These are phyloP conservation scores for Syncephalastrum sp. DNA, from an alignment of 371 early-diverging fungal genomes.

Conservation along the genomic window DNA sequence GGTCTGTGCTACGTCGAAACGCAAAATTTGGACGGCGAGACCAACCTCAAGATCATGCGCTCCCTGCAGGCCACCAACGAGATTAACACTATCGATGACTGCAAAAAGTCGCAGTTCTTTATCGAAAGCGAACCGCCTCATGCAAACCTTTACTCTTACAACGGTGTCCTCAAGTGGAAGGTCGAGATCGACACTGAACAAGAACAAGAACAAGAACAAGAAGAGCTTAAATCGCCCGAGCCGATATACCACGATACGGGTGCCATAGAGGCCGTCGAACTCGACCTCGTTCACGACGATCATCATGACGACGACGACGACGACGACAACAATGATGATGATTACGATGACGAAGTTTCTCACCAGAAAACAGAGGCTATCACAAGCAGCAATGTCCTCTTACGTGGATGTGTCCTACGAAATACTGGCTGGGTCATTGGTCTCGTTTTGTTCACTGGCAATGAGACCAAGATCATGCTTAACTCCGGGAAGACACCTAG, in stretches of 20 bases:
- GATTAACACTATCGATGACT: slow-evolving; percentile 48
- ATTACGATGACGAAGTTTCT: slow-evolving; percentile 25
- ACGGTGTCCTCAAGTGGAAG: slow-evolving; percentile 66
- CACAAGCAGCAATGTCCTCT: slow-evolving; percentile 78
- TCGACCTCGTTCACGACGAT: too few species aligned
- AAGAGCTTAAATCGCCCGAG: background rate
- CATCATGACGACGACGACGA: background rate
- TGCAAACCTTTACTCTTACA: slow-evolving; percentile 75
- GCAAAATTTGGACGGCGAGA: slow-evolving; percentile 87
- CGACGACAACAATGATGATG: slow-evolving; percentile 19
- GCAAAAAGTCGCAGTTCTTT: slow-evolving; percentile 55
- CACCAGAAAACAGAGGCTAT: slow-evolving; percentile 69
- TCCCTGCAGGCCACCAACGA: slow-evolving; percentile 50
- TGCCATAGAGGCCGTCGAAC: background rate
- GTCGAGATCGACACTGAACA: slow-evolving; percentile 18
- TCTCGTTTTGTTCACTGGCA: slow-evolving; percentile 83
- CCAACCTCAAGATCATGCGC: slow-evolving; percentile 72
- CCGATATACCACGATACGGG: background rate
- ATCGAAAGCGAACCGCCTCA: slow-evolving; percentile 86
- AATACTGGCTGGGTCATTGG: slow-evolving; percentile 92
- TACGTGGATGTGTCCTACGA: slow-evolving; percentile 90
- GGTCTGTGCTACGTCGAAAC: slow-evolving; percentile 82
- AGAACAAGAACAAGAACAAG: slow-evolving; percentile 11
- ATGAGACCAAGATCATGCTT: slow-evolving; percentile 88
- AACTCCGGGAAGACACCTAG: slow-evolving; percentile 91